phyloP scores from a whole-genome alignment of 805 yeast species.

The Kazachstania kunashirensis region DNA sequence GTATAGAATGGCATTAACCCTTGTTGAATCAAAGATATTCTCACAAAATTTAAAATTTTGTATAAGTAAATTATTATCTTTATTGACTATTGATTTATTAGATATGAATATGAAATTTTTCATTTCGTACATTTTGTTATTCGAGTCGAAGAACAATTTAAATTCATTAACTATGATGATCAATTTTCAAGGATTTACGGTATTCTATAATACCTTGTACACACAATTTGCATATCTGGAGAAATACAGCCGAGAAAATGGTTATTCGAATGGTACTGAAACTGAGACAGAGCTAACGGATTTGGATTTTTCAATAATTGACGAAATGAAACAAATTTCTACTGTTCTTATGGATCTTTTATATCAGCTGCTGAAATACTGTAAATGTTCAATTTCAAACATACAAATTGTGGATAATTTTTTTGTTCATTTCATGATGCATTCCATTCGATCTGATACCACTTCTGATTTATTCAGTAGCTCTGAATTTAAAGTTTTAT shows the following conservation, averaged over 20 bases:
- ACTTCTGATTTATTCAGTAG: constrained; percentile 52
- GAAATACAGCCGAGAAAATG: constrained; percentile 21
- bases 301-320: constrained; percentile 27
- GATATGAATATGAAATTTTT: constrained; percentile 33
- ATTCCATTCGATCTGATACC: constrained; percentile 34
- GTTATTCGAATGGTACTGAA: constrained; percentile 8
- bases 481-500: constrained; percentile 57
- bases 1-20: constrained; percentile 29
- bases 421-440: constrained; percentile 41
- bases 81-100: constrained; percentile 31
- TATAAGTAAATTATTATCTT: constrained; percentile 39
- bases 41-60: constrained; percentile 36
- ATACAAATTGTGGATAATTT: constrained; percentile 34
- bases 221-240: constrained; percentile 28
- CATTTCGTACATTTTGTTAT: constrained; percentile 35
- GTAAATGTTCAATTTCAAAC: constrained; percentile 36
- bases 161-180: constrained; percentile 37
- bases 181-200: constrained; percentile 44
- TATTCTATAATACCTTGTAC: constrained; percentile 36
- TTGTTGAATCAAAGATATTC: constrained; percentile 31
- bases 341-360: constrained; percentile 42
- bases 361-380: constrained; percentile 45
- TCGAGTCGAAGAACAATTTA: constrained; percentile 37
- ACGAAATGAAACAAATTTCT: constrained; percentile 31
- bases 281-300: constrained; percentile 12